Percentiles rank a stretch among this genome's conserved stretches.
Conservation (phyloP, 805 yeast species). For the Zygosaccharomyces rouxii region DNA sequence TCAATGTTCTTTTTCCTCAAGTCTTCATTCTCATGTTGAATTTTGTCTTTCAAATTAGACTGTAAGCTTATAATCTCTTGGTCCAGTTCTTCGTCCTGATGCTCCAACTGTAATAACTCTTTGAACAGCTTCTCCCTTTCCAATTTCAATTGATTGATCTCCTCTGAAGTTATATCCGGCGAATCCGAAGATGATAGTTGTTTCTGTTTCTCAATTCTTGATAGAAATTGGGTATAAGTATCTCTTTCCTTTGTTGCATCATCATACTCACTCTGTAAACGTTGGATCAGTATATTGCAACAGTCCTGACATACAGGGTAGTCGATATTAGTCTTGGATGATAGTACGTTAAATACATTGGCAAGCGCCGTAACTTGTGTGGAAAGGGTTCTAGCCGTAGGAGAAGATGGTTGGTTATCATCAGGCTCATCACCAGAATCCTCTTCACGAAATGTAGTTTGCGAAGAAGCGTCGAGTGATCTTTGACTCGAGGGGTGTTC, state of each 20-base stretch:
- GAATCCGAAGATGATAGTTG: constrained; percentile 34
- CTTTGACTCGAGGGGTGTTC: constrained; percentile 5
- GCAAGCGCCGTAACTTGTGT: constrained; percentile 50
- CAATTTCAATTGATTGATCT: constrained; percentile 25
- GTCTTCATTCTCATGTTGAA: constrained; percentile 45
- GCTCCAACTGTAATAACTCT: constrained; percentile 29
- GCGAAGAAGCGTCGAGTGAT: constrained; percentile 11
- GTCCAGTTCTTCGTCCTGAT: constrained; percentile 43
- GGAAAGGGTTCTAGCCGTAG: constrained; percentile 39
- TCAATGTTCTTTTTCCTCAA: constrained; percentile 48
- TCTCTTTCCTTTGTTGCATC: constrained; percentile 75
- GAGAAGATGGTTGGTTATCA: constrained; percentile 6
- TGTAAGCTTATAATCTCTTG: constrained; percentile 43
- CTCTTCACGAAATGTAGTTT: constrained; percentile 12
- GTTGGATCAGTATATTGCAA: constrained; percentile 58
- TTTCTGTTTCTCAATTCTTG: constrained; percentile 57
- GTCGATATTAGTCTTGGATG: constrained; percentile 70
- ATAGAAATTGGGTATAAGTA: constrained; percentile 65
- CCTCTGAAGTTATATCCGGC: constrained; percentile 7
- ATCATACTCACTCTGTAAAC: constrained; percentile 65
- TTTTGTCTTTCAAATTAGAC: constrained; percentile 43
- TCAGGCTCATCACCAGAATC: constrained; percentile 22
- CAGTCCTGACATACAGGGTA: constrained; percentile 89
- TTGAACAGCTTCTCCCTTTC: constrained; percentile 21
- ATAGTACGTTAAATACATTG: constrained; percentile 65